Percentiles rank a stretch among this genome's conserved stretches.
These are phyloP conservation scores for Candida ovalis DNA, from an alignment of 805 yeast species.

Conservation along the genomic window DNA sequence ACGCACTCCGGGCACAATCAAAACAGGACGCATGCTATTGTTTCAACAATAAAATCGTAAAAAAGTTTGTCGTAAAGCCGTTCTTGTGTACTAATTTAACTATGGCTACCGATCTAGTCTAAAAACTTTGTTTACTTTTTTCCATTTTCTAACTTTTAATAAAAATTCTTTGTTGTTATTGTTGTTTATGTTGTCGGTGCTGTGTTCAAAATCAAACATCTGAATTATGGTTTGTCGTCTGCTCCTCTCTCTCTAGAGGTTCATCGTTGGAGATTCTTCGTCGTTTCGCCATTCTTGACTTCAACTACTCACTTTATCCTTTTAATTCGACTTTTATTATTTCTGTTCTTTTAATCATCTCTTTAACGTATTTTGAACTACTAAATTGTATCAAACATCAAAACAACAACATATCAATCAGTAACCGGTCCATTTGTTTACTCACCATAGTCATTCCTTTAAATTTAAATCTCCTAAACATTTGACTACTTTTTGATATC, in stretches of 20 bases:
- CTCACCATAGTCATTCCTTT: conserved; percentile 32
- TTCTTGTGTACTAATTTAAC: no score
- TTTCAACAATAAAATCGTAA: no score
- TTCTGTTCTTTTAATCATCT: not conserved
- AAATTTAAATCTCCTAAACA: conserved; percentile 9
- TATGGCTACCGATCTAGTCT: not conserved
- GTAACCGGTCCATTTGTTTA: conserved; percentile 33
- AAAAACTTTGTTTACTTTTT: not conserved
- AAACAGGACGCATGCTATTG: no score
- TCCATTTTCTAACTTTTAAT: not conserved
- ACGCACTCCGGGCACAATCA: no score
- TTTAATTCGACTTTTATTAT: not conserved
- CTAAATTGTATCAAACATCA: not conserved
- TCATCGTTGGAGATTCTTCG: no score
- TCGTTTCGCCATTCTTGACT: not conserved
- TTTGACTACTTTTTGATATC: not conserved
- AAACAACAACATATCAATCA: not conserved
- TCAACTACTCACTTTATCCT: not conserved
- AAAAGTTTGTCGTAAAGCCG: no score
- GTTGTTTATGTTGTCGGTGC: not conserved
- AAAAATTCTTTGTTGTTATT: not conserved
- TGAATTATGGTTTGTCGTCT: no score
- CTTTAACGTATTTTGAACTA: not conserved
- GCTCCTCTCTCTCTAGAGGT: no score
- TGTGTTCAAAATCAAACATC: not conserved